Evolutionary conservation across 768 basidiomycete species (phyloP), one percentile per base, ranked within the genome.

Genomic region (Russula olivacea): DNA sequence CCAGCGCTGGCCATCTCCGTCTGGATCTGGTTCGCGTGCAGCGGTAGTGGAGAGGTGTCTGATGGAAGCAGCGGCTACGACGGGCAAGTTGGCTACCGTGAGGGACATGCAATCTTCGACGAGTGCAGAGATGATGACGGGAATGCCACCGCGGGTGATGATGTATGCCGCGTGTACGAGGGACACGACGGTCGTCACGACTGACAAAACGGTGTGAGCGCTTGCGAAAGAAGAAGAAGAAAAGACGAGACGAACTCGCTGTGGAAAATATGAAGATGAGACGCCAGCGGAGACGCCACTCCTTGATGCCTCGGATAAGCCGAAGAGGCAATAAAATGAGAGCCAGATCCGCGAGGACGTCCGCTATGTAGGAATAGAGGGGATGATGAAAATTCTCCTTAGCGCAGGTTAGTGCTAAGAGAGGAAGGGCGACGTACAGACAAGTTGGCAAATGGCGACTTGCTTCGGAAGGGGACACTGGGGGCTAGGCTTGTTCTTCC

Each of bases 241-340:
- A 23, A 3, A 3, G 12, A 9, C 1, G 50, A 19, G 7, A 52
- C 55, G 79, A 70, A 60, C 82, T 76, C 55, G 81, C 81, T 11
- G 83, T 77, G 11, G 83, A 83, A 70, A 84, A 83, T 54, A 82
- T 80, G 57, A 81, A 68, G 63, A 79, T 74, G 43, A 80, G 75
- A 25, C 77, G 76, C 1, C 74, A 69, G 5, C 79, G 77, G 2
- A 82, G 68, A 28, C 64, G 66, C 17, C 68, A 71, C 59, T 79
- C 76, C 23, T 72, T 73, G 28, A 83, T 73, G 23, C 74, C 72
- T 63, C 74, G 71, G 40, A 85, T 76, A 4, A 84, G 71, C 21
- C 76, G 73, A 3, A 82, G 61, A 0, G 83, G 82, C 1, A 80
- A 73, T 10, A 71, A 52, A 40, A 83, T 74, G 50, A 85, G 76